Evolutionary conservation across 495 filamentous ascomycete genomes (phyloP).

Genomic region (Amphirosellinia nigrospora): DNA sequence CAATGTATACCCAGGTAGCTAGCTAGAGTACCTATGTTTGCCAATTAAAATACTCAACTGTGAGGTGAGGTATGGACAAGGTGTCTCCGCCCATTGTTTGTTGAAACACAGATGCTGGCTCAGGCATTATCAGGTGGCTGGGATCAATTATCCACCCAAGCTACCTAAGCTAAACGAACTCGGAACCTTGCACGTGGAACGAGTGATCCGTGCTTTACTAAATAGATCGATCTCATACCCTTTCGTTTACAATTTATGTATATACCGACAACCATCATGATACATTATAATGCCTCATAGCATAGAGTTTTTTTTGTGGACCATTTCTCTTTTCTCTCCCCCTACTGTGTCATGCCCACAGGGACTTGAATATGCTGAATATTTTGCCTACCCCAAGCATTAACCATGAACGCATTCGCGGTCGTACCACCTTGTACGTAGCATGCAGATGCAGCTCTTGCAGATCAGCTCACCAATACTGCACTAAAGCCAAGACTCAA

Average conservation of each 20-base stretch:
- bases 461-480: neutral
- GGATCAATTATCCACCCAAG: neutral
- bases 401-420: neutral
- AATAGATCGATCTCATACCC: neutral
- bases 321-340: neutral
- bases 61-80: neutral
- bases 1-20: no score
- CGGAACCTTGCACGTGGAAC: constrained; percentile 5
- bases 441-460: constrained; percentile 10
- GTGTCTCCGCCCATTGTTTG: neutral
- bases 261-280: neutral
- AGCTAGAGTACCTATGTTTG: neutral
- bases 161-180: neutral
- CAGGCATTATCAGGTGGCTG: constrained; percentile 19
- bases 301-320: neutral
- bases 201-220: neutral
- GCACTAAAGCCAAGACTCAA: neutral
- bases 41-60: neutral
- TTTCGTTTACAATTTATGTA: neutral
- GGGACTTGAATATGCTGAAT: neutral
- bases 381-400: neutral
- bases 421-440: neutral
- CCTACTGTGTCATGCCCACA: neutral
- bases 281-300: neutral
- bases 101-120: neutral